A percentile compares a stretch with the other conserved stretches of the same genome.
Evolutionary conservation across 768 basidiomycete genomes (phyloP).

Genomic region (Rhodosporidiobolus odoratus): DNA sequence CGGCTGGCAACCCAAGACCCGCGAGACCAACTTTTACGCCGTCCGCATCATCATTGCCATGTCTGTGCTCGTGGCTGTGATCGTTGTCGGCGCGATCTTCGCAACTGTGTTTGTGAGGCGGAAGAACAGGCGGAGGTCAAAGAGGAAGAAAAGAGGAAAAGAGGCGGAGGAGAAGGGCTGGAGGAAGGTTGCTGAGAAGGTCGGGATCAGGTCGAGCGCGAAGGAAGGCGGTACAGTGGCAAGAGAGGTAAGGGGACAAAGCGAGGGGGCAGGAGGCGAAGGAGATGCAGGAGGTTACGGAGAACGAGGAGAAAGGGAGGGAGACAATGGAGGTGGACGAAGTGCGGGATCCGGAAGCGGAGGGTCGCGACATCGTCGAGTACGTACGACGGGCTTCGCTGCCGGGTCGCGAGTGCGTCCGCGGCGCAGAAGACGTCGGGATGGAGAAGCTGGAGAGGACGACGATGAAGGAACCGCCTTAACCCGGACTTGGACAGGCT

Average conservation of each 20-base stretch:
- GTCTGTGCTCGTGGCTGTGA: constrained; percentile 31
- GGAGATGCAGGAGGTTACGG: constrained; percentile 1
- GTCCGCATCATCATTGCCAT: constrained; percentile 36
- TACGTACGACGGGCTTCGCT: constrained; percentile 19
- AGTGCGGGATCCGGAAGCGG: constrained; percentile 7
- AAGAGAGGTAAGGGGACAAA: constrained; percentile 1
- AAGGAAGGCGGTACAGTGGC: background rate
- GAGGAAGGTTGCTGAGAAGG: constrained; percentile 5
- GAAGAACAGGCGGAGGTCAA: constrained; percentile 20
- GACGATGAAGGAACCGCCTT: constrained; percentile 28
- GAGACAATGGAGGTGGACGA: background rate
- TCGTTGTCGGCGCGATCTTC: constrained; percentile 22
- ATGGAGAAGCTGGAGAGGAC: background rate
- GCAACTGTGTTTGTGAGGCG: constrained; percentile 22
- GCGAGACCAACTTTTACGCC: constrained; percentile 34
- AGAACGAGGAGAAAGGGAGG: background rate
- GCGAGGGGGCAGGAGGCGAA: background rate
- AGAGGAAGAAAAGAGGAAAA: background rate
- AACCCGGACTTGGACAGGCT: constrained; percentile 13
- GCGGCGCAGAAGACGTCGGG: constrained; percentile 4
- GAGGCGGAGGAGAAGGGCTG: background rate
- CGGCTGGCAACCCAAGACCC: constrained; percentile 23
- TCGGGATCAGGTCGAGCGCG: background rate
- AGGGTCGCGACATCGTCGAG: constrained; percentile 3
- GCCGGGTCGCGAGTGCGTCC: constrained; percentile 3